Conservation (phyloP, 768 basidiomycete genomes). For the Agaricus blazei region DNA sequence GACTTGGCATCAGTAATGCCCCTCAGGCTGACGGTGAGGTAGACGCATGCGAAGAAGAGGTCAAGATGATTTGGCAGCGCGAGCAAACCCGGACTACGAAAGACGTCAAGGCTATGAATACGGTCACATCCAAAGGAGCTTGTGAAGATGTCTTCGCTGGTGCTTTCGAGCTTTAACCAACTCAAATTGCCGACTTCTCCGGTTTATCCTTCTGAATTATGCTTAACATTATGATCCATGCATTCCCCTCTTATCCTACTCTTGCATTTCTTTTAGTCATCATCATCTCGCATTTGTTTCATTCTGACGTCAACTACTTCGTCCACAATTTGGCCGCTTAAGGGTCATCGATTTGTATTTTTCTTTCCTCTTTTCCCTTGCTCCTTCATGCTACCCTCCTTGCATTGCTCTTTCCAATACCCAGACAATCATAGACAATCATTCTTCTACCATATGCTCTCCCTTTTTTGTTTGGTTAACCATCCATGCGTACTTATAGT, state of each 20-base stretch:
- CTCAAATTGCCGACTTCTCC: neutral
- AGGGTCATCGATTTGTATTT: neutral
- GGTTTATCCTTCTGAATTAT: slow-evolving; percentile 3
- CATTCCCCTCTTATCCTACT: neutral
- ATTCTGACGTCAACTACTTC: neutral
- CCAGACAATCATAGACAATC: neutral
- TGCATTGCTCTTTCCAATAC: neutral
- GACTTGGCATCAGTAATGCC: slow-evolving; percentile 45
- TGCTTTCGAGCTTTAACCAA: slow-evolving; percentile 13
- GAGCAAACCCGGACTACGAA: slow-evolving; percentile 12
- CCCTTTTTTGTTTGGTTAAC: neutral
- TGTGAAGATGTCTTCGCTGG: slow-evolving; percentile 12
- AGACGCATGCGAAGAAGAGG: slow-evolving; percentile 41
- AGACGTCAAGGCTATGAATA: slow-evolving; percentile 11
- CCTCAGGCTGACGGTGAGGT: slow-evolving; percentile 22
- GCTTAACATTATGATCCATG: slow-evolving; percentile 13
- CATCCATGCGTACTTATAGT: slow-evolving; percentile 1
- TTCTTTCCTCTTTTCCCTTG: neutral
- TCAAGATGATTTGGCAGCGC: slow-evolving; percentile 13
- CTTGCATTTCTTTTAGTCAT: neutral
- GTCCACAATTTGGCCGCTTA: neutral
- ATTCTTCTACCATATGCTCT: neutral
- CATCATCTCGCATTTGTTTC: neutral
- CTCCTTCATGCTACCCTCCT: neutral
- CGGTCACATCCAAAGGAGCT: neutral